Evolutionary conservation across 169 alveolate species (phyloP).

Genomic region (Neospora caninum): DNA sequence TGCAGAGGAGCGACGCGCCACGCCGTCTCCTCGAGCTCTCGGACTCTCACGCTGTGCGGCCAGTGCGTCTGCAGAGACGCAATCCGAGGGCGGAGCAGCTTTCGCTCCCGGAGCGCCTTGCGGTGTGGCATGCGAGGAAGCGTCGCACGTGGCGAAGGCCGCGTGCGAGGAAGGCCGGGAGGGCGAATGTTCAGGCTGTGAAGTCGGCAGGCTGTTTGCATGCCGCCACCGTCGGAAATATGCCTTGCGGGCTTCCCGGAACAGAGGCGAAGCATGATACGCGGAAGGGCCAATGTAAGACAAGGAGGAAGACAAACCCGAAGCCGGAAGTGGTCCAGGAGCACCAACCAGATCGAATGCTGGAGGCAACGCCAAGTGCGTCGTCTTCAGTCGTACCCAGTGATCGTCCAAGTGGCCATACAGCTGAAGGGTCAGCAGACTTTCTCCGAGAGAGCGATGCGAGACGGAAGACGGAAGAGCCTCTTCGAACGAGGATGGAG

Average conservation of each 20-base stretch:
- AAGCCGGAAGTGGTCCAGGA: not conserved
- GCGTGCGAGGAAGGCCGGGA: not conserved
- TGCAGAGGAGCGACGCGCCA: too few species aligned
- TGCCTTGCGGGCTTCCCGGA: not conserved
- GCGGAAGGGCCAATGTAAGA: not conserved
- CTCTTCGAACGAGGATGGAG: not conserved
- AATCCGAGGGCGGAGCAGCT: too few species aligned
- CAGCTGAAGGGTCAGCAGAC: slow-evolving; percentile 45
- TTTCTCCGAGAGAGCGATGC: not conserved
- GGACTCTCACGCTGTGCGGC: too few species aligned
- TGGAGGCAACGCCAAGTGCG: slow-evolving; percentile 49
- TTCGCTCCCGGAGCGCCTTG: too few species aligned
- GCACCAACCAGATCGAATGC: not conserved
- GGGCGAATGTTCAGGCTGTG: not conserved
- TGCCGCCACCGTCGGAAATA: not conserved
- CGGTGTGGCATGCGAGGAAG: too few species aligned
- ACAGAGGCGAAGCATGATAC: slow-evolving; percentile 29
- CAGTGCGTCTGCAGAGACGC: too few species aligned
- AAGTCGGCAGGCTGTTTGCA: not conserved
- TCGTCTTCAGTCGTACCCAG: slow-evolving; percentile 55
- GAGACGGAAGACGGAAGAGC: not conserved
- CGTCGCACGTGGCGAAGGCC: too few species aligned
- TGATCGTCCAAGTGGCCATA: slow-evolving; percentile 51
- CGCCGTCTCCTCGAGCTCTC: too few species aligned
- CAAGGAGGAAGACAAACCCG: not conserved